Evolutionary conservation across 345 rosid species (phyloP).

Genomic region (Jatropha curcas): DNA sequence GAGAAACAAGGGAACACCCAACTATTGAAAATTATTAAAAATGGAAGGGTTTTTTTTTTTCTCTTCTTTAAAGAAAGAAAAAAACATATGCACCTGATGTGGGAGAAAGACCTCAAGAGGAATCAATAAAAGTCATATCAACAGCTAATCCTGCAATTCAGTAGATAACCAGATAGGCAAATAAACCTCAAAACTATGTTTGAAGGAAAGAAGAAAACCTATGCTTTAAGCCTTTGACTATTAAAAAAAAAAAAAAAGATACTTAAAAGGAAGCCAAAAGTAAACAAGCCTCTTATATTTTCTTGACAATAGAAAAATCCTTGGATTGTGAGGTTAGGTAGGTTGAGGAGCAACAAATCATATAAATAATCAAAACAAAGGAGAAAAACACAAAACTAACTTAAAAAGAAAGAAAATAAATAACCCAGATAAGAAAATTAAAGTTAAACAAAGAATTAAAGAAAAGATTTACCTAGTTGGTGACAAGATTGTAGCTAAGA

Average conservation of each 20-base stretch:
- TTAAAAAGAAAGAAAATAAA: constrained; percentile 5
- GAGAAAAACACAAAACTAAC: constrained; percentile 5
- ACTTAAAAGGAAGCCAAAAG: constrained; percentile 10
- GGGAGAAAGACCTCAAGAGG: constrained; percentile 11
- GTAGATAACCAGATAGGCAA: constrained; percentile 16
- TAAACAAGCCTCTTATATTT: constrained; percentile 11
- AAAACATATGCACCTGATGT: constrained; percentile 30
- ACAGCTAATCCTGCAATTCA: constrained; percentile 32
- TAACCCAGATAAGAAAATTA: constrained; percentile 22
- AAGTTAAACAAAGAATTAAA: neutral
- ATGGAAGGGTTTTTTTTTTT: no score
- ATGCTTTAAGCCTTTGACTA: constrained; percentile 27
- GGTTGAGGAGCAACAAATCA: constrained; percentile 31
- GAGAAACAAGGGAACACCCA: no score
- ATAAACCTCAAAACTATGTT: constrained; percentile 21
- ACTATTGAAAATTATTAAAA: no score
- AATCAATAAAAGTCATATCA: constrained; percentile 14
- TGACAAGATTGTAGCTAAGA: constrained; percentile 18
- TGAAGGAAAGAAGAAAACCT: constrained; percentile 20
- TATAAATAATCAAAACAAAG: constrained; percentile 18
- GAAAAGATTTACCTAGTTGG: neutral
- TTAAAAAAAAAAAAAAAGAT: constrained; percentile 1
- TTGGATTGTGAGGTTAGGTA: constrained; percentile 35
- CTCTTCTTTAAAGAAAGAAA: no score
- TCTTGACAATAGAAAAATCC: neutral